Evolutionary conservation across 257 asterid species (phyloP).

Genomic region (Catharanthus roseus): DNA sequence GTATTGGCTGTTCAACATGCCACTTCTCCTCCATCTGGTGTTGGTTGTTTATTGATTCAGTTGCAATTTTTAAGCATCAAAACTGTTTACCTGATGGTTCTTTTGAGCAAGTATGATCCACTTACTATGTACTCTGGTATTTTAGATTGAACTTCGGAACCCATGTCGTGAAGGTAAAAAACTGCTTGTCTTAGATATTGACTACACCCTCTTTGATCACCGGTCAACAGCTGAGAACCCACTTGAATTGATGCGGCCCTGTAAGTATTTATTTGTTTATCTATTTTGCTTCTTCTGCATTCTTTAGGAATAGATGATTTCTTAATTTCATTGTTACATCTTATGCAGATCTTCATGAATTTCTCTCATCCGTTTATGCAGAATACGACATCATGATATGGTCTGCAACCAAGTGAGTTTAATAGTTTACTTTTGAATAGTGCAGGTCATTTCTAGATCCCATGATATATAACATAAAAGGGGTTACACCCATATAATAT

Average conservation of each 20-base stretch:
- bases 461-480: neutral
- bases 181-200: slow-evolving; percentile 86
- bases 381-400: slow-evolving; percentile 96
- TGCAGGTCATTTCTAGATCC: neutral
- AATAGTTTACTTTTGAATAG: neutral
- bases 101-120: neutral
- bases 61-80: neutral
- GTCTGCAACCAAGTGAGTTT: slow-evolving; percentile 83
- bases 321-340: slow-evolving; percentile 9
- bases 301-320: slow-evolving; percentile 7
- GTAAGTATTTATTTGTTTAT: slow-evolving; percentile 41
- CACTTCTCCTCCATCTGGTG: neutral
- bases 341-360: slow-evolving; percentile 88
- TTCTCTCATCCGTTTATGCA: slow-evolving; percentile 83
- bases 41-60: neutral
- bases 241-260: slow-evolving; percentile 85
- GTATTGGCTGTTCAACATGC: neutral
- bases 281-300: slow-evolving; percentile 9
- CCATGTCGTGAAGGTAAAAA: slow-evolving; percentile 95
- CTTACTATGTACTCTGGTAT: slow-evolving; percentile 17
- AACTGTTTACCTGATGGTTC: neutral
- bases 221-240: slow-evolving; percentile 96
- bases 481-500: neutral
- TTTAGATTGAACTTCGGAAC: slow-evolving; percentile 69
- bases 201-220: slow-evolving; percentile 90